A percentile compares a stretch with the other conserved stretches of the same genome.
Conservation (phyloP, 768 basidiomycete species). For the Leccinum imitatum region DNA sequence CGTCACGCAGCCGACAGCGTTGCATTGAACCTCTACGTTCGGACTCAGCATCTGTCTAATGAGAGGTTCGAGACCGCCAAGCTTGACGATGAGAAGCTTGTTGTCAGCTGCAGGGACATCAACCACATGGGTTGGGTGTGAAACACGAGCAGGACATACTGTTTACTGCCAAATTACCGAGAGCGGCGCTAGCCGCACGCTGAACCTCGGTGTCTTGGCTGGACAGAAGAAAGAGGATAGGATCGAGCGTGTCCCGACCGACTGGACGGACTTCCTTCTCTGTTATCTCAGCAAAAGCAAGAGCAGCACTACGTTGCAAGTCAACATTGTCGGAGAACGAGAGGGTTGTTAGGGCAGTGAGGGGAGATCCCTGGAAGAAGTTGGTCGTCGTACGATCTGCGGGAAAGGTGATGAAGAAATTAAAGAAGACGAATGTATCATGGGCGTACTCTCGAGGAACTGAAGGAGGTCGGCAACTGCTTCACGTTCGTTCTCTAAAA, state of each 20-base stretch:
- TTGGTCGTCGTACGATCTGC: slow-evolving; percentile 94
- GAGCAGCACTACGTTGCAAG: slow-evolving; percentile 93
- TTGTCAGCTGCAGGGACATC: slow-evolving; percentile 73
- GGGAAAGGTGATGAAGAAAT: background rate
- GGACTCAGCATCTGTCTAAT: slow-evolving; percentile 99
- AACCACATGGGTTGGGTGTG: slow-evolving; percentile 13
- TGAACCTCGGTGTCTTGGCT: slow-evolving; percentile 99
- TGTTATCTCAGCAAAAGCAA: slow-evolving; percentile 99
- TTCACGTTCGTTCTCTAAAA: slow-evolving; percentile 92
- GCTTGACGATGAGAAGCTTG: slow-evolving; percentile 96
- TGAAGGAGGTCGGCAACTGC: slow-evolving; percentile 97
- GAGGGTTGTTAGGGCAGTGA: slow-evolving; percentile 91
- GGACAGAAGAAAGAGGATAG: slow-evolving; percentile 93
- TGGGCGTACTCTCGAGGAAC: slow-evolving; percentile 87
- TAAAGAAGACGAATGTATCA: slow-evolving; percentile 4
- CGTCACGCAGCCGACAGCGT: slow-evolving; percentile 98
- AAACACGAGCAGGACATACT: slow-evolving; percentile 55
- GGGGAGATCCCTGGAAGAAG: slow-evolving; percentile 93
- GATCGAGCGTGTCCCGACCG: slow-evolving; percentile 95
- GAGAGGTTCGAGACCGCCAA: slow-evolving; percentile 95
- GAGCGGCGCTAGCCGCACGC: slow-evolving; percentile 93
- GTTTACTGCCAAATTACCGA: slow-evolving; percentile 97
- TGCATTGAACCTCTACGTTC: slow-evolving; percentile 99
- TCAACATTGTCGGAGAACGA: slow-evolving; percentile 99
- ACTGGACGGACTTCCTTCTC: slow-evolving; percentile 99